phyloP scores from a whole-genome alignment of 495 filamentous ascomycete species.

The Penicillium roqueforti region DNA sequence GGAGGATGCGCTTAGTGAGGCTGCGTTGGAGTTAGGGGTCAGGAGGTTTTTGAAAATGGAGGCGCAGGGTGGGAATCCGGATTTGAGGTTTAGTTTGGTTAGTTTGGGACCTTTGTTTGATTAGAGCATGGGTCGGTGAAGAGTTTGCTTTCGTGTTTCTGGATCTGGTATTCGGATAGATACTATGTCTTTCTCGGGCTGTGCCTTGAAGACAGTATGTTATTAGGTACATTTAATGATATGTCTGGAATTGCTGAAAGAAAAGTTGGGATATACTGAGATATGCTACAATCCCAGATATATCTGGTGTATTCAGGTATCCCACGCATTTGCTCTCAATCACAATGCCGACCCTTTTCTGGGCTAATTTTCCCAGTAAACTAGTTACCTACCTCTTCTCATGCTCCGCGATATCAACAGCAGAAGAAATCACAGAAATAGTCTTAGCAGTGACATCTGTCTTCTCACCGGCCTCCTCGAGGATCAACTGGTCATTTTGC shows the following conservation, averaged over 20 bases:
- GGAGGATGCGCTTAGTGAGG: slow-evolving; percentile 68
- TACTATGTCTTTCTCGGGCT: neutral
- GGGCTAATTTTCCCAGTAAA: too few species aligned
- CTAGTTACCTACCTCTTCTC: too few species aligned
- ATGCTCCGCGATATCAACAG: neutral
- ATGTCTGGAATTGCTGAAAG: neutral
- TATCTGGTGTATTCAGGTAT: neutral
- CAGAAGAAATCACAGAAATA: neutral
- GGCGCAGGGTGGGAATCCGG: slow-evolving; percentile 49
- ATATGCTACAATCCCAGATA: neutral
- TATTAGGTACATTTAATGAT: neutral
- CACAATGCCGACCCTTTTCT: neutral
- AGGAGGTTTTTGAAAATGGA: slow-evolving; percentile 61
- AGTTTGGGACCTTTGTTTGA: slow-evolving; percentile 64
- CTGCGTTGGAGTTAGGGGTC: slow-evolving; percentile 57
- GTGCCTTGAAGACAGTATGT: neutral
- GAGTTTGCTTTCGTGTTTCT: neutral
- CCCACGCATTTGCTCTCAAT: neutral
- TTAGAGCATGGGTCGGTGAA: slow-evolving; percentile 24
- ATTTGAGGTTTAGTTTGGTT: slow-evolving; percentile 73
- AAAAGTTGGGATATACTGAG: neutral
- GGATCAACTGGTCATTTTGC: neutral
- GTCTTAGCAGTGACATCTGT: neutral
- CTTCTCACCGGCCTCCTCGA: neutral
- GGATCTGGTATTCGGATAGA: neutral